A percentile compares a stretch with the other conserved stretches of the same genome.
Evolutionary conservation across 768 basidiomycete species (phyloP).

Genomic region (Hirschioporus abietinus): DNA sequence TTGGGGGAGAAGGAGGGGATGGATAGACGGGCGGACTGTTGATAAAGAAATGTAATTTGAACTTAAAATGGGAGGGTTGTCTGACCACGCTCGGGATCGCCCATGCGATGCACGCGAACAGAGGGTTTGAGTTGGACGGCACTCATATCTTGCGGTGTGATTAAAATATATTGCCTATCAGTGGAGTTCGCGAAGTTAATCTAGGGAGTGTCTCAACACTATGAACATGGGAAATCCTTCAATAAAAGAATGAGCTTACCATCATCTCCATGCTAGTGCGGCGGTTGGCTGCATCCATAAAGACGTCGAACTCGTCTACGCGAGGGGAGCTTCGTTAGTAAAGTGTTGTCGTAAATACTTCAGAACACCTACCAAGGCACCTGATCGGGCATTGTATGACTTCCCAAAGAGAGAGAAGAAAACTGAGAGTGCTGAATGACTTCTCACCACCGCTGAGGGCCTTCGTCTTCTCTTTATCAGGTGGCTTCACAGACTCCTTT

Average conservation of each 20-base stretch:
- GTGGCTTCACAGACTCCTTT: constrained; percentile 49
- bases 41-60: no score
- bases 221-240: neutral
- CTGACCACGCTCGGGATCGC: constrained; percentile 71
- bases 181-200: constrained; percentile 86
- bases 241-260: constrained; percentile 44
- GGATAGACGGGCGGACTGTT: no score
- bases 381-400: constrained; percentile 90
- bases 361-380: constrained; percentile 67
- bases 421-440: constrained; percentile 92
- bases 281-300: constrained; percentile 93
- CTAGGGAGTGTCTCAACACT: constrained; percentile 30
- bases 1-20: no score
- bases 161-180: constrained; percentile 88
- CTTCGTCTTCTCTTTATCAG: constrained; percentile 67
- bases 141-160: constrained; percentile 93
- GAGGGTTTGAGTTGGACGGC: constrained; percentile 58
- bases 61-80: constrained; percentile 31
- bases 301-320: constrained; percentile 94
- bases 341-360: neutral
- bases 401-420: constrained; percentile 94
- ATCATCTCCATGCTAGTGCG: constrained; percentile 95
- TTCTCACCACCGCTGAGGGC: constrained; percentile 95
- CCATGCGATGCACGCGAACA: constrained; percentile 74
- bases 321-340: neutral